Percentiles rank a stretch among this genome's conserved stretches.
Conservation (phyloP, 2,329 filamentous ascomycete species). For the Blastomyces gilchristii region DNA sequence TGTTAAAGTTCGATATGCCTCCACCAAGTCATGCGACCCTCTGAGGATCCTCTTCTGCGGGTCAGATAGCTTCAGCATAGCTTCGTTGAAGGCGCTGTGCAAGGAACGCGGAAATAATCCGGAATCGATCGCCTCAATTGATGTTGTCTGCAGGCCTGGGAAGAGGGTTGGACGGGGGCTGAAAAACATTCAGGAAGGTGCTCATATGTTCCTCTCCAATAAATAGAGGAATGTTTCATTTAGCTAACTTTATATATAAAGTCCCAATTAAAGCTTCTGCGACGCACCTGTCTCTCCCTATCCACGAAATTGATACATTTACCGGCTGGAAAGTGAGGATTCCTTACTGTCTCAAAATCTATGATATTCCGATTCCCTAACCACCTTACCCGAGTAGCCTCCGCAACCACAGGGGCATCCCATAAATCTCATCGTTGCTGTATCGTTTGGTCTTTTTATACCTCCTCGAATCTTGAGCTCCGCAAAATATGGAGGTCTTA, state of each 20-base stretch:
- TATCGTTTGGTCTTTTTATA: constrained; percentile 88
- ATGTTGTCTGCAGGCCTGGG: constrained; percentile 72
- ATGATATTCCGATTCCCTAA: constrained; percentile 15
- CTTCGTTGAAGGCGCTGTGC: constrained; percentile 60
- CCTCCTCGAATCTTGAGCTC: constrained; percentile 61
- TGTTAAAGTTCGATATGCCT: constrained; percentile 17
- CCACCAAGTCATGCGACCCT: constrained; percentile 40
- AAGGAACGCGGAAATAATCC: constrained; percentile 46
- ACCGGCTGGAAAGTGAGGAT: constrained; percentile 61
- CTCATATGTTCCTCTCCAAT: background rate
- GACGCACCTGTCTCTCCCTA: constrained; percentile 49
- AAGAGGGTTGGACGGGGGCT: constrained; percentile 69
- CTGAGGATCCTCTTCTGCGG: constrained; percentile 88
- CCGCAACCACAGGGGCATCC: constrained; percentile 37
- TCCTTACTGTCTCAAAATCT: background rate
- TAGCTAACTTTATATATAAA: constrained; percentile 26
- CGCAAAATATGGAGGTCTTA: constrained; percentile 75
- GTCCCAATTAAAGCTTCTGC: constrained; percentile 65
- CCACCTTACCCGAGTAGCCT: constrained; percentile 34
- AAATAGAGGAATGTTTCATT: background rate
- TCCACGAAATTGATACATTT: constrained; percentile 74
- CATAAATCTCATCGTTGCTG: constrained; percentile 75
- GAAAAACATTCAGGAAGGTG: constrained; percentile 57
- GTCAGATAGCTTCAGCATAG: constrained; percentile 80
- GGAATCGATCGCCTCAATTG: constrained; percentile 59